Conservation (phyloP, 345 rosid genomes). For the Tarenaya hassleriana region DNA sequence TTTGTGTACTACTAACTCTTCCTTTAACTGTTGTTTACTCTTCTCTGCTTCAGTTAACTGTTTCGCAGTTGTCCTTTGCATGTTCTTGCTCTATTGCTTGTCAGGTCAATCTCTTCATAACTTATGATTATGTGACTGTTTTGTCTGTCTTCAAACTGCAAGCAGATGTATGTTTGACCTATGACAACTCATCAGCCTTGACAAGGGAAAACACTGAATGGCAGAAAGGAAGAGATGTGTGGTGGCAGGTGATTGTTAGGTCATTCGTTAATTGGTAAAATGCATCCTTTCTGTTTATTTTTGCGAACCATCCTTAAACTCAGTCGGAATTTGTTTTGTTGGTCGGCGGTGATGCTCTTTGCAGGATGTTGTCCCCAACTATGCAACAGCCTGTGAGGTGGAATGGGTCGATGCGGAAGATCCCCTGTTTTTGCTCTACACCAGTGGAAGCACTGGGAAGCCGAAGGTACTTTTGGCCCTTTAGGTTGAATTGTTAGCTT, state of each 20-base stretch:
- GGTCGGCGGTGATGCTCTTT: conserved; percentile 18
- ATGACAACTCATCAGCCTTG: conserved; percentile 65
- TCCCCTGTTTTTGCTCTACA: conserved; percentile 88
- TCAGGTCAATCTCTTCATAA: conserved; percentile 12
- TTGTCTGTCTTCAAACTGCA: conserved; percentile 10
- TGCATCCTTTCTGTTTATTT: no score
- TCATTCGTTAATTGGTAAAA: neutral
- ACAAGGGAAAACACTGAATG: conserved; percentile 74
- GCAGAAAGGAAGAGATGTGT: conserved; percentile 79
- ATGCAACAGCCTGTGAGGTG: conserved; percentile 73
- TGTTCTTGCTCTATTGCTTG: no score
- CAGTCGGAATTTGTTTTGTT: neutral
- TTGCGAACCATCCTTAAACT: no score
- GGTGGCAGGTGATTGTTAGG: conserved; percentile 79
- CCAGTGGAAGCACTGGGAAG: conserved; percentile 99
- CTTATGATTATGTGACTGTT: conserved; percentile 19
- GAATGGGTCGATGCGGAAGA: conserved; percentile 99
- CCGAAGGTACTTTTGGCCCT: no score
- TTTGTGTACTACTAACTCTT: no score
- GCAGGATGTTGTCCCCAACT: conserved; percentile 78
- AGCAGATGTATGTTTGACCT: conserved; percentile 67
- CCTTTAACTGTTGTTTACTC: neutral
- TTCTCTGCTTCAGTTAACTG: no score
- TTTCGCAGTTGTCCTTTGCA: no score
- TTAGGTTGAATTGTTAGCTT: no score